Evolutionary conservation across 140 eudicot species (phyloP).

Genomic region (Flaveria floridana): DNA sequence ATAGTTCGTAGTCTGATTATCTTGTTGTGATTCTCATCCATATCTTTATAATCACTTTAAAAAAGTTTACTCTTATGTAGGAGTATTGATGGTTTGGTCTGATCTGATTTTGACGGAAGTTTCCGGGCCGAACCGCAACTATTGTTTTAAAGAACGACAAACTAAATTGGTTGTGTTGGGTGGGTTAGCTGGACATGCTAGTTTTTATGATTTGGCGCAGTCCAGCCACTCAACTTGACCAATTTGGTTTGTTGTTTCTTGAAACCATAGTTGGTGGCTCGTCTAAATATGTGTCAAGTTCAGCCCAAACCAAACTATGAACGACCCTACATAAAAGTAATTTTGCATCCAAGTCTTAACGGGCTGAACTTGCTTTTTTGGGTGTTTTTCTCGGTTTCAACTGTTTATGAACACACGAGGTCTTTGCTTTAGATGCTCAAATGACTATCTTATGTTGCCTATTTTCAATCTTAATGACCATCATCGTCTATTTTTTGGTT

Average conservation of each 20-base stretch:
- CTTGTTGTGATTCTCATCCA: background rate
- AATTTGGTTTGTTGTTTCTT: too few species aligned
- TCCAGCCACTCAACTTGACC: too few species aligned
- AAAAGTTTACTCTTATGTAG: background rate
- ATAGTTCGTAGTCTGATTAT: background rate
- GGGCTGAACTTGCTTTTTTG: background rate
- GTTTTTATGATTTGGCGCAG: background rate
- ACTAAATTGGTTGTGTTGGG: background rate
- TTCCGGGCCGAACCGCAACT: background rate
- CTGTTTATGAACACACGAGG: background rate
- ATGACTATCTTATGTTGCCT: background rate
- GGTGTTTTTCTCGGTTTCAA: background rate
- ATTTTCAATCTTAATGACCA: background rate
- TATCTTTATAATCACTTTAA: background rate
- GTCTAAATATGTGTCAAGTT: too few species aligned
- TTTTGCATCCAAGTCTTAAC: background rate
- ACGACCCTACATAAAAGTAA: background rate
- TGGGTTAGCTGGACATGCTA: background rate
- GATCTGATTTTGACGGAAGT: background rate
- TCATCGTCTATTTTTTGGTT: background rate
- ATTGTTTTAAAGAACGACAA: background rate
- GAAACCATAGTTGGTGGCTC: too few species aligned
- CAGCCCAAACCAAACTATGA: too few species aligned
- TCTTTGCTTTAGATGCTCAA: constrained; percentile 1
- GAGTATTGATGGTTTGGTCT: background rate